A percentile compares a stretch with the other conserved stretches of the same genome.
Conservation (phyloP, 305 asterid genomes). For the Fraxinus greggii region DNA sequence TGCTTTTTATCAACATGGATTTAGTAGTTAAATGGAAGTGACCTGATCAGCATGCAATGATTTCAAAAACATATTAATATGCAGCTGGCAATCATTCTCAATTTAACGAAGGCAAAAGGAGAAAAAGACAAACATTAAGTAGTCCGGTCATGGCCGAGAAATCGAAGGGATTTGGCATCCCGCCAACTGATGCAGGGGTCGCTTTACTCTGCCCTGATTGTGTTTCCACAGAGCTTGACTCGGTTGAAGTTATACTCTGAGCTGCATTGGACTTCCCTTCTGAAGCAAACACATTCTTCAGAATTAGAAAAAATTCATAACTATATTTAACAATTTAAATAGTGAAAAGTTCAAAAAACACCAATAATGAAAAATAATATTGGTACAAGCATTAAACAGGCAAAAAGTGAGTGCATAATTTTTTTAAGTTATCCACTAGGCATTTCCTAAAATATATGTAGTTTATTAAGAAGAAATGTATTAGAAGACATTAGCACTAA, state of each 20-base stretch:
- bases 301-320: not conserved
- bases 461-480: not conserved
- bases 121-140: conserved; percentile 51
- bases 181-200: conserved; percentile 52
- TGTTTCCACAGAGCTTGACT: conserved; percentile 40
- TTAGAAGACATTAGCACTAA: not conserved
- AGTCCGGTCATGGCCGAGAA: conserved; percentile 75
- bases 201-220: conserved; percentile 48
- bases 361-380: not conserved
- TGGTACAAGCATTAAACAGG: not conserved
- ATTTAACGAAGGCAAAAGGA: not conserved
- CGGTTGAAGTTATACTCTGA: conserved; percentile 35
- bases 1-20: not conserved
- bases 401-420: not conserved
- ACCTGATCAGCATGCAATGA: conserved; percentile 6
- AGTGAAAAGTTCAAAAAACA: not conserved
- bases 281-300: conserved; percentile 22
- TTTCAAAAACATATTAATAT: not conserved
- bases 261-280: conserved; percentile 57
- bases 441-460: not conserved
- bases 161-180: conserved; percentile 48
- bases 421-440: not conserved
- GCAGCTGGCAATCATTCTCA: not conserved
- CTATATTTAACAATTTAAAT: not conserved
- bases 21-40: not conserved